phyloP scores from a whole-genome alignment of 1,284 basidiomycete genomes.

The Trametes hirsuta region DNA sequence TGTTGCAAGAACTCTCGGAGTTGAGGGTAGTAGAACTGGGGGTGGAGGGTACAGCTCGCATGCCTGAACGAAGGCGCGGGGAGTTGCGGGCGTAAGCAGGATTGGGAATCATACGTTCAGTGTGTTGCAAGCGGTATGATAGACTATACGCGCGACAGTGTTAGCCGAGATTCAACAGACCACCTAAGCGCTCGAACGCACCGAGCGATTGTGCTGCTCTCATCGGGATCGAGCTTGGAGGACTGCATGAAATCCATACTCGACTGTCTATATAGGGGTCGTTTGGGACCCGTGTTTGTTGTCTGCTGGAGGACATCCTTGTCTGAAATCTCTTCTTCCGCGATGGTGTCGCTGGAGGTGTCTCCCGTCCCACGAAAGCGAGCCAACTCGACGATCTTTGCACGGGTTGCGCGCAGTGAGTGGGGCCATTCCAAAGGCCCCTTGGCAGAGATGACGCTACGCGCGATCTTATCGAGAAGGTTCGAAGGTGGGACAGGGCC shows the following conservation, averaged over 20 bases:
- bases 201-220: constrained; percentile 63
- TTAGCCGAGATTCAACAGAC: constrained; percentile 18
- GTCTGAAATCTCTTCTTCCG: constrained; percentile 41
- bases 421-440: constrained; percentile 78
- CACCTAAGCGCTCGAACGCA: constrained; percentile 39
- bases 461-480: constrained; percentile 80
- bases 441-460: constrained; percentile 70
- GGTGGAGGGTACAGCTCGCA: constrained; percentile 49
- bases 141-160: constrained; percentile 45
- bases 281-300: constrained; percentile 48
- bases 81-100: constrained; percentile 52
- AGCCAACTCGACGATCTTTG: constrained; percentile 76
- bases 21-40: constrained; percentile 70
- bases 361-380: constrained; percentile 62
- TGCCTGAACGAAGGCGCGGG: constrained; percentile 19
- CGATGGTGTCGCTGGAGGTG: constrained; percentile 40
- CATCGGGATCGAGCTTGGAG: constrained; percentile 47
- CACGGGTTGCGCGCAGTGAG: constrained; percentile 75
- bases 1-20: constrained; percentile 53
- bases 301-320: constrained; percentile 44
- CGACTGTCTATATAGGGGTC: constrained; percentile 75
- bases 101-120: constrained; percentile 57
- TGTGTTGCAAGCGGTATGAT: constrained; percentile 68
- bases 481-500: constrained; percentile 80
- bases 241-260: constrained; percentile 81